Base-by-base conservation (phyloP, 306 rosid genomes). In the Acacia acuminata region DNA sequence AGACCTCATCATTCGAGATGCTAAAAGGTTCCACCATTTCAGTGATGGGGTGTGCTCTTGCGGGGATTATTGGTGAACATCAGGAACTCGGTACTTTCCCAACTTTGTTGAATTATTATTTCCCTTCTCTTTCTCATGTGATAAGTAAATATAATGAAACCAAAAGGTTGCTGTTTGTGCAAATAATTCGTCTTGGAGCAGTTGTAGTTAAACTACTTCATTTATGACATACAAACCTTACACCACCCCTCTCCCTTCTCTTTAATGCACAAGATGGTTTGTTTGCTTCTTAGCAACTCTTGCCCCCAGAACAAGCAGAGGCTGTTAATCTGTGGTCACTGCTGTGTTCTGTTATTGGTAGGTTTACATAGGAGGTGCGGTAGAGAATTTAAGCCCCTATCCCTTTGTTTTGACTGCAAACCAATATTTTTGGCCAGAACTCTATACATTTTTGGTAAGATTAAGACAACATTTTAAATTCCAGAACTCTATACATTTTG, bases 1-100 rank as follows among this genome's bases (percentile, higher is more conserved):
- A 79, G 84, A 82, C 73, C 84, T 87, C 60, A 66, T 87, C 77
- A 76, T 84, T 47, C 75, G 88, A 53, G 88, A 87, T 76, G 90
- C 88, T 3, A 87, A 82, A 80, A 84, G 90, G 70, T 87, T 84
- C 80, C 90, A 87, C 82, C 90, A 87, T 82, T 87, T 84, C 56
- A 84, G 73, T 56, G 86, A 84, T 7, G 88, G 90, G 40, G 48
- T 82, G 77, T 84, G 90, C 86, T 84, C 88, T 64, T 87, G 90
- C 78, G 70, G 84, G n/a, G 90, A 87, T 82, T 87, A 84, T 84
- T 87, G 88, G 90, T 87, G 88, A 87, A 79, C 79, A 80, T 13
- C 65, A 50, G 60, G 79, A 69, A 73, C 71, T 66, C 8, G 75
- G 87, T 87, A 87, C 32, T 74, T 47, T 27, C 27, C 50, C 5